Evolutionary conservation across 768 basidiomycete species (phyloP), one percentile per base, ranked within the genome.

Genomic region (Suillus occidentalis): DNA sequence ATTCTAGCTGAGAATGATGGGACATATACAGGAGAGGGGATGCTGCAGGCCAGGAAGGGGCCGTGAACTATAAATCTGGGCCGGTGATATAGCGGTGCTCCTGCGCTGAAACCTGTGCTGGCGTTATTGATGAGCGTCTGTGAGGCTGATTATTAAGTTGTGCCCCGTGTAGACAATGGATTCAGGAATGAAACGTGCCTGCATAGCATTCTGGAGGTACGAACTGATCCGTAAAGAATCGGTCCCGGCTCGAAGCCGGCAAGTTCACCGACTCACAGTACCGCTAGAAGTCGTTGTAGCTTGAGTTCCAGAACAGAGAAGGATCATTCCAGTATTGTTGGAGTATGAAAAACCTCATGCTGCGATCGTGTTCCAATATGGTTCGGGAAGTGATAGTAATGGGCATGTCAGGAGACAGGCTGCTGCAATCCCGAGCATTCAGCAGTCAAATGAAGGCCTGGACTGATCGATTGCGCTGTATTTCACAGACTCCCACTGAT

Each of bases 1-100:
- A 59, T 18, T 59, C 58, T 20, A 59, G 58, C 20, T 59, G 58
- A 42, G 58, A 59, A 59, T 59, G 58, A 59, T 59, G 40, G 58
- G 58, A 59, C 58, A 59, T 59, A 43, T 40, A 59, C 53, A 36
- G 34, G 7, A 40, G 40, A 59, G 58, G 18, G 39, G 40, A 59
- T 8, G 36, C 28, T 59, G 58, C 39, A 28, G 40, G 58, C 2
- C 3, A 42, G 40, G 58, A 59, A 43, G 28, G 25, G 18, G 40
- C 25, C 25, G 25, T 42, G 58, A 37, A 42, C 58, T 59, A 59
- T 59, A 59, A 59, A 59, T 59, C 58, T 59, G 6, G 25, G 40
- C 58, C 40, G 18, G 39, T 59, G 39, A 40, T 25, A 42, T 59
- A 40, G 58, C 58, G 20, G 58, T 59, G 58, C 28, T 36, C 53